Base-by-base conservation (phyloP, 306 rosid genomes). In the Gleditsia sinensis region DNA sequence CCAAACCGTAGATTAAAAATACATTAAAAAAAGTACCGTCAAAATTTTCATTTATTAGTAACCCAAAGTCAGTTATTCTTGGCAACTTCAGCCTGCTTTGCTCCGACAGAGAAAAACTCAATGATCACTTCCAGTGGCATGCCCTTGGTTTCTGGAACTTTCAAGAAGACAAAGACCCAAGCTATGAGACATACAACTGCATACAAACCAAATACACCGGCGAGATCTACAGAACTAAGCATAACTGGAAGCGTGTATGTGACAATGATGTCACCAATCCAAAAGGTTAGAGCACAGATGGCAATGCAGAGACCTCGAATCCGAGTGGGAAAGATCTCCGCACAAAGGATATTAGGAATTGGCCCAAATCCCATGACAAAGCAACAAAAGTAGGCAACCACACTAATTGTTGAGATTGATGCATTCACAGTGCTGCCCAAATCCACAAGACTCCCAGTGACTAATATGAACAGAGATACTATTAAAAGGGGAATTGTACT, bases 331-430 rank as follows among this genome's bases (percentile, higher is more conserved):
- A 94, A 94, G 87, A 94, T 94, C 84, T 94, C 97, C 3, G 98
- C 88, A 12, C 98, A 94, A 46, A 94, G 89, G 59, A 94, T 94
- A 83, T 94, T 94, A 9, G 98, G 98, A 80, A 94, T 23, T 42
- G 98, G 98, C 42, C 98, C 98, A 49, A 91, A 94, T 30, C 97
- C 98, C 98, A 89, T 91, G 60, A 91, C 96, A 63, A 94, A 94
- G 90, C 70, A 86, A 71, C 98, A 94, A 77, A 94, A 94, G 85
- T 94, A 94, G 53, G 89, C 81, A 59, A 94, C 83, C 57, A 94
- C 98, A 3, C 97, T 85, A 7, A 75, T 28, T 12, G 98, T 94
- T n/a, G 98, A 89, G 82, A 94, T 84, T 13, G 96, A 75, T 67
- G 98, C 98, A 51, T 94, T 84, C 68, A 76, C 87, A 33, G 90